phyloP scores from a whole-genome alignment of 2,329 filamentous ascomycete species.

The Ilyonectria robusta region DNA sequence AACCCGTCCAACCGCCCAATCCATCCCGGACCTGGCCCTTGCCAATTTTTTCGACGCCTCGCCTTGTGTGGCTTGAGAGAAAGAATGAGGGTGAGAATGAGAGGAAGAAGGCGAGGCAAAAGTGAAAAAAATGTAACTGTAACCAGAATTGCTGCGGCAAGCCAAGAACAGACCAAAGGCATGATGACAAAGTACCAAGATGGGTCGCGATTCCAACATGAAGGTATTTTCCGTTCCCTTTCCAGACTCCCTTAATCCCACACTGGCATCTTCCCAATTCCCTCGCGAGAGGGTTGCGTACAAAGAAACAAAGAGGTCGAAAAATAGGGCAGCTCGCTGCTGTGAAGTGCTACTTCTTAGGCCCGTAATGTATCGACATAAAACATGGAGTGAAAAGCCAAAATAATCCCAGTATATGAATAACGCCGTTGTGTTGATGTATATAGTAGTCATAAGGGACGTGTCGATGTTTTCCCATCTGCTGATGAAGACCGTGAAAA shows the following conservation, averaged over 20 bases:
- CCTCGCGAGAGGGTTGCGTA: conserved; percentile 22
- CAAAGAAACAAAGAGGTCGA: conserved; percentile 16
- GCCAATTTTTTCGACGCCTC: conserved; percentile 29
- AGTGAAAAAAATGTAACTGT: conserved; percentile 1
- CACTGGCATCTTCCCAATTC: conserved; percentile 24
- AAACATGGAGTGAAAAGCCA: conserved; percentile 41
- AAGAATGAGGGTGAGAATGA: conserved; percentile 2
- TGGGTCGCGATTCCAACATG: conserved; percentile 32
- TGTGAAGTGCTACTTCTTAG: conserved; percentile 31
- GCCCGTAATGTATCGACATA: conserved; percentile 32
- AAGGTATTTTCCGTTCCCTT: conserved; percentile 27
- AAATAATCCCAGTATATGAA: conserved; percentile 43
- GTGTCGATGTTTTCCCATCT: conserved; percentile 47
- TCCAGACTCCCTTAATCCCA: conserved; percentile 26
- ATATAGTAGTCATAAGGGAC: conserved; percentile 50
- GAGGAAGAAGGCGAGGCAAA: conserved; percentile 8
- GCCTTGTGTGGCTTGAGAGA: conserved; percentile 13
- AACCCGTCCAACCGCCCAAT: conserved; percentile 18
- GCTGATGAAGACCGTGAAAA: conserved; percentile 44
- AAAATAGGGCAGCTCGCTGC: conserved; percentile 31
- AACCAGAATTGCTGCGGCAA: conserved; percentile 20
- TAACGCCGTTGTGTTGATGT: conserved; percentile 50
- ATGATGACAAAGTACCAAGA: conserved; percentile 18
- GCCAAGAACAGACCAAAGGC: conserved; percentile 8
- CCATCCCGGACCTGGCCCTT: conserved; percentile 19